Evolutionary conservation across 2,329 filamentous ascomycete genomes (phyloP), one percentile per base, ranked within the genome.

Genomic region (Leptoxyphium fumago): DNA sequence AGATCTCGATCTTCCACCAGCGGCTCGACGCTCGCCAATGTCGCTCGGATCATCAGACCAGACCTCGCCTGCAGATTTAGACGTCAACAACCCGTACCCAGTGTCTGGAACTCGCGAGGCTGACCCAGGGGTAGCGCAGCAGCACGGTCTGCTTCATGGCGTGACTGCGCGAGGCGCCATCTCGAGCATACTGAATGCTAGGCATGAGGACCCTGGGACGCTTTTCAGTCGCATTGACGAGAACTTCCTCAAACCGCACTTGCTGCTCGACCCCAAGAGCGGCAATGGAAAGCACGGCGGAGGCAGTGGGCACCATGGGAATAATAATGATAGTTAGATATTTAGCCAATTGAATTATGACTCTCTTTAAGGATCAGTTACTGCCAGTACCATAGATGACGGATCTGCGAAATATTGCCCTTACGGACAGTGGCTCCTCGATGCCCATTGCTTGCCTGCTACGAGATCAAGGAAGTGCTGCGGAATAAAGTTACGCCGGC

Each of bases 201-300:
- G 82, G 13, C 75, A 82, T 1, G 86, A 94, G 42, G 91, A 98
- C 61, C 87, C 93, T 39, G 83, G 84, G 9, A 86, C 83, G 39
- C 77, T 93, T 66, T 94, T 98, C 63, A 80, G 80, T 52, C 88
- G 94, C 64, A 69, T 98, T 47, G 91, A 98, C 61, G 91, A 98
- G 63, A 86, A 88, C 48, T 95, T 87, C 61, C 88, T 96, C 64
- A 96, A 96, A 70, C 89, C 89, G 14, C 84, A 81, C 59, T 66
- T 96, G 44, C 64, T 96, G 51, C 73, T 96, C 15, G 88, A 95
- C 64, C 82, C 64, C 1, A 53, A 18, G 14, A 7, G 55, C n/a
- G 54, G 53, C 15, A 46, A 48, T 6, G 45, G 45, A 28, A 51
- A 49, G 30, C 39, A 46, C n/a, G 43, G 39, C 39, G 41, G 48